These are phyloP conservation scores for Nematocida sp. DNA, from an alignment of 371 early-diverging fungal genomes.

Conservation along the genomic window DNA sequence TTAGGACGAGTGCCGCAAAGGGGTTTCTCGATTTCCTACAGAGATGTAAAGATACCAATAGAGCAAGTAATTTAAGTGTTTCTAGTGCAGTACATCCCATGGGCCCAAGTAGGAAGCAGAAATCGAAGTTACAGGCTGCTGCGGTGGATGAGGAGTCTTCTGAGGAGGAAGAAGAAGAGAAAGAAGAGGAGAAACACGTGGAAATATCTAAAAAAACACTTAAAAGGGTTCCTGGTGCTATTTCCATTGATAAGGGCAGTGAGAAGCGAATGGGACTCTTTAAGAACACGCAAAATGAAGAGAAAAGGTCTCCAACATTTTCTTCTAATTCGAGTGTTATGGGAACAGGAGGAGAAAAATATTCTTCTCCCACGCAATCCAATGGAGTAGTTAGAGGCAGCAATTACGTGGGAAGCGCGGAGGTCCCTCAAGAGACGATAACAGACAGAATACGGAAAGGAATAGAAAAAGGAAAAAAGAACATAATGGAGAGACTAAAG, in stretches of 20 bases:
- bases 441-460: slow-evolving; percentile 26
- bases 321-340: neutral
- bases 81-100: neutral
- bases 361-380: neutral
- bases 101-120: neutral
- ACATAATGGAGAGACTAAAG: slow-evolving; percentile 21
- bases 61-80: neutral
- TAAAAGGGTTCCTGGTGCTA: slow-evolving; percentile 34
- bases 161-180: neutral
- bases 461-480: slow-evolving; percentile 49
- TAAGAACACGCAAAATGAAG: slow-evolving; percentile 10
- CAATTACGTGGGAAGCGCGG: slow-evolving; percentile 44
- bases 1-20: slow-evolving; percentile 20
- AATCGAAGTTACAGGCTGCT: neutral
- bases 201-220: slow-evolving; percentile 8
- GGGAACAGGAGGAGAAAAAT: neutral
- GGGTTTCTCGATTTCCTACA: slow-evolving; percentile 10
- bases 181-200: neutral
- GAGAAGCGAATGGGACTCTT: slow-evolving; percentile 31
- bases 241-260: neutral
- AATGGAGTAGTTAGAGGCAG: slow-evolving; percentile 24
- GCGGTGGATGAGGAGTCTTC: neutral
- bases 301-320: neutral
- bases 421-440: slow-evolving; percentile 17
- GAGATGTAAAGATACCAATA: neutral